Evolutionary conservation across 2,329 filamentous ascomycete species (phyloP), one percentile per base, ranked within the genome.

Genomic region (Verticillium nonalfalfae): DNA sequence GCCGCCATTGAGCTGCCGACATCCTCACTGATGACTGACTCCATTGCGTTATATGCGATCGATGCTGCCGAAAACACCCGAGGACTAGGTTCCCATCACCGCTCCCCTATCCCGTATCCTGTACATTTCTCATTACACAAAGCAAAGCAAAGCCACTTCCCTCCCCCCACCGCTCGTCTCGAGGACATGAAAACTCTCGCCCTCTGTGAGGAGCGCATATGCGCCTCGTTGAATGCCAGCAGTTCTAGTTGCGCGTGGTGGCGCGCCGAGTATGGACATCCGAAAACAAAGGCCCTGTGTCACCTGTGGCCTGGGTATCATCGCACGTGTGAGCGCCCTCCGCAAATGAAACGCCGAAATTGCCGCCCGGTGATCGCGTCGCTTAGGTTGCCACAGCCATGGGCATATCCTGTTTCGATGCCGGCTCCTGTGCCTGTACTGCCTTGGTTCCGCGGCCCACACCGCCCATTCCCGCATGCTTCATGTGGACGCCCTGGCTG

Each of bases 381-480:
- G 14, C 40, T 58, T 64, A 64, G 60, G 62, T 64, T 57, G 63
- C 63, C 62, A 64, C 58, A 39, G 52, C 63, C 40, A 62, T 52
- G 18, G 59, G 59, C 18, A 62, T 59, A 56, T 65, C 63, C 52
- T 64, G 63, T 60, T 65, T 65, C 11, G 63, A 58, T 38, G 62
- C 58, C 39, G 63, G 33, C 15, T 62, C 62, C 56, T 65, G 63
- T 31, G 62, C 54, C 34, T 56, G 54, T 31, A n/a, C 63, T 18
- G 63, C 60, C 60, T 64, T 65, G 21, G 63, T 57, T 50, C 62
- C 60, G 15, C 63, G 63, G 54, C 63, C 60, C 38, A 62, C 63
- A 15, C 18, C 11, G 18, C 35, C 38, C 26, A 39, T 21, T 11
- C 9, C n/a, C 38, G 57, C 62, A 6, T 62, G 63, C 62, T 64